Conservation (phyloP, 2,329 filamentous ascomycete species). For the Colletotrichum theobromicola region DNA sequence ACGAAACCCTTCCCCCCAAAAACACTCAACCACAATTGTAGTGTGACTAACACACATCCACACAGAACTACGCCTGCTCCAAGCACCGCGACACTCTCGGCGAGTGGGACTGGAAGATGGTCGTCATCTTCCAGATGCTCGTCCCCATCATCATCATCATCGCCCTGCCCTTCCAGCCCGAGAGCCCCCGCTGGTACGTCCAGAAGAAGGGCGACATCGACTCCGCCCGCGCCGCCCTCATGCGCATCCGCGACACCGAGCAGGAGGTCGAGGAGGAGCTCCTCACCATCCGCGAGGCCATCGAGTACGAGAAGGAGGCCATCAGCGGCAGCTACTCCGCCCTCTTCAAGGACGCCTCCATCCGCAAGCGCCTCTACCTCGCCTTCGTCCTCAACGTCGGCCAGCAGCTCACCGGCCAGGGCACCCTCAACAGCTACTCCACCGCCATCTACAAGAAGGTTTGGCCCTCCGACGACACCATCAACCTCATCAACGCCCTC, state of each 20-base stretch:
- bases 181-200: constrained; percentile 73
- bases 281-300: constrained; percentile 67
- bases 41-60: neutral
- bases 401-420: constrained; percentile 76
- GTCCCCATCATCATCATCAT: constrained; percentile 66
- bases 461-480: constrained; percentile 62
- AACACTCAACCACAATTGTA: neutral
- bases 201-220: constrained; percentile 65
- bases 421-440: constrained; percentile 74
- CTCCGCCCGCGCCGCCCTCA: constrained; percentile 62
- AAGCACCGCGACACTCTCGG: constrained; percentile 61
- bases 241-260: constrained; percentile 66
- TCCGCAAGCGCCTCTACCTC: constrained; percentile 70
- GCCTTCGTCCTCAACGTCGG: constrained; percentile 72
- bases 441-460: constrained; percentile 78
- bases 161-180: constrained; percentile 69
- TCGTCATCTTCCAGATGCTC: constrained; percentile 76
- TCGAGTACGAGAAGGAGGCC: constrained; percentile 75
- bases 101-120: constrained; percentile 77
- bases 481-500: constrained; percentile 76
- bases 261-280: constrained; percentile 72
- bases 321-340: constrained; percentile 66
- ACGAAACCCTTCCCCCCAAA: neutral
- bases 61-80: constrained; percentile 56
- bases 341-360: constrained; percentile 72